Evolutionary conservation across 2,329 filamentous ascomycete species (phyloP).

Genomic region (Verticillium zaregamsianum): DNA sequence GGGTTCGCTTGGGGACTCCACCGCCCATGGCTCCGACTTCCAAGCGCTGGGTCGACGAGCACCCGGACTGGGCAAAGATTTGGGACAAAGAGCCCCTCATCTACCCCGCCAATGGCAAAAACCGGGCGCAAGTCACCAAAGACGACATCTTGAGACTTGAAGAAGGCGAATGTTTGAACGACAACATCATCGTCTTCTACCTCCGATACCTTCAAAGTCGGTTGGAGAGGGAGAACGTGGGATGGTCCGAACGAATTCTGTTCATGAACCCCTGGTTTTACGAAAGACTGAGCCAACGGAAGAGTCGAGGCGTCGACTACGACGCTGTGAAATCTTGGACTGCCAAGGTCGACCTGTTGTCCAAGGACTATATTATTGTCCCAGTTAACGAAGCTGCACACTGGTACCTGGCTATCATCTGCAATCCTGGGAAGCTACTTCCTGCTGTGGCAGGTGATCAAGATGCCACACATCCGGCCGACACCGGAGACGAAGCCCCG

Average conservation of each 20-base stretch:
- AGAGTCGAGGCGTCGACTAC: slow-evolving; percentile 68
- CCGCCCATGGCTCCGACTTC: not conserved
- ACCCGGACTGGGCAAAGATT: slow-evolving; percentile 45
- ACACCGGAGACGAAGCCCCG: not conserved
- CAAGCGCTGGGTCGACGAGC: slow-evolving; percentile 42
- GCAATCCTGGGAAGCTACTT: slow-evolving; percentile 70
- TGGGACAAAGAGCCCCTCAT: slow-evolving; percentile 55
- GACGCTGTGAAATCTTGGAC: slow-evolving; percentile 86
- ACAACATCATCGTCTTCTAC: slow-evolving; percentile 88
- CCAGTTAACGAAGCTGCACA: slow-evolving; percentile 85
- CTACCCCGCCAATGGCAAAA: slow-evolving; percentile 54
- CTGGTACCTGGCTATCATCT: slow-evolving; percentile 96
- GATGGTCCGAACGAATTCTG: slow-evolving; percentile 63
- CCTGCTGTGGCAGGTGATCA: slow-evolving; percentile 13
- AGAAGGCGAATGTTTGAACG: slow-evolving; percentile 84
- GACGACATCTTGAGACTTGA: slow-evolving; percentile 75
- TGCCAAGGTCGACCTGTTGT: slow-evolving; percentile 75
- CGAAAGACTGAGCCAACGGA: slow-evolving; percentile 63
- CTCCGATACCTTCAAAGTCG: slow-evolving; percentile 66
- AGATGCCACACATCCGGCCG: slow-evolving; percentile 6
- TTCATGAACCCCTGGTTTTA: slow-evolving; percentile 96
- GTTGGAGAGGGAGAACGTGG: slow-evolving; percentile 49
- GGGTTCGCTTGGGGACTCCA: not conserved
- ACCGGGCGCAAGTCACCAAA: slow-evolving; percentile 62
- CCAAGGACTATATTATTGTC: slow-evolving; percentile 83